Evolutionary conservation across 768 basidiomycete genomes (phyloP).

Genomic region (Rhodosporidiobolus odoratus): DNA sequence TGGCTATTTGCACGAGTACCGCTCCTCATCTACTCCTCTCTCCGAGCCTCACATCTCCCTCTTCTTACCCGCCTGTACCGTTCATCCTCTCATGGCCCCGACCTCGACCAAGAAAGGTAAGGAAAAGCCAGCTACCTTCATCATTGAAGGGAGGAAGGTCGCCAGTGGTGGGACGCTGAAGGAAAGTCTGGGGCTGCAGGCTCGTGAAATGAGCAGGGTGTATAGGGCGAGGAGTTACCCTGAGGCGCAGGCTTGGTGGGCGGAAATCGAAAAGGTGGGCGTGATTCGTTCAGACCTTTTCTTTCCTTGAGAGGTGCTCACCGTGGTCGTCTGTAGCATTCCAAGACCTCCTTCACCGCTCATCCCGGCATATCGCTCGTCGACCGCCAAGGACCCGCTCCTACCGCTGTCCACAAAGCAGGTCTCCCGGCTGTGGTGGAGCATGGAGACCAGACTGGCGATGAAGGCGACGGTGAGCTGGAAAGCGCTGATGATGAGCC

Average conservation of each 20-base stretch:
- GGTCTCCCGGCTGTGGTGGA: neutral
- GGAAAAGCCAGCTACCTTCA: neutral
- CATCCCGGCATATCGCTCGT: neutral
- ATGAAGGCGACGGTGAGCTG: neutral
- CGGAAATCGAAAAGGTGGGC: neutral
- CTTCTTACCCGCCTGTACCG: constrained; percentile 14
- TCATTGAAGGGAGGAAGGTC: neutral
- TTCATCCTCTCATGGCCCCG: neutral
- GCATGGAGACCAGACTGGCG: constrained; percentile 3
- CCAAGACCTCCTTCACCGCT: neutral
- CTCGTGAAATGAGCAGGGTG: neutral
- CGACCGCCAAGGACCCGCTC: neutral
- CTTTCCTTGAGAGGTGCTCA: neutral
- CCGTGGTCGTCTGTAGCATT: no score
- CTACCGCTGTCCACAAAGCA: neutral
- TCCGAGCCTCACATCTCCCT: constrained; percentile 4
- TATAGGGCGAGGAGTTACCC: constrained; percentile 8
- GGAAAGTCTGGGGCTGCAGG: neutral
- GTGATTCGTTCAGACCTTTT: neutral
- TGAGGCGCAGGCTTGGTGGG: constrained; percentile 4
- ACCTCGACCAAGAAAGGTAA: neutral
- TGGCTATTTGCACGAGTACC: constrained; percentile 24
- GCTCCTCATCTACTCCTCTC: neutral
- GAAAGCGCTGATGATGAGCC: neutral
- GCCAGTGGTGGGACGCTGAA: neutral